Base-by-base conservation (phyloP, 2,329 filamentous ascomycete genomes). In the Zopfia rhizophila region DNA sequence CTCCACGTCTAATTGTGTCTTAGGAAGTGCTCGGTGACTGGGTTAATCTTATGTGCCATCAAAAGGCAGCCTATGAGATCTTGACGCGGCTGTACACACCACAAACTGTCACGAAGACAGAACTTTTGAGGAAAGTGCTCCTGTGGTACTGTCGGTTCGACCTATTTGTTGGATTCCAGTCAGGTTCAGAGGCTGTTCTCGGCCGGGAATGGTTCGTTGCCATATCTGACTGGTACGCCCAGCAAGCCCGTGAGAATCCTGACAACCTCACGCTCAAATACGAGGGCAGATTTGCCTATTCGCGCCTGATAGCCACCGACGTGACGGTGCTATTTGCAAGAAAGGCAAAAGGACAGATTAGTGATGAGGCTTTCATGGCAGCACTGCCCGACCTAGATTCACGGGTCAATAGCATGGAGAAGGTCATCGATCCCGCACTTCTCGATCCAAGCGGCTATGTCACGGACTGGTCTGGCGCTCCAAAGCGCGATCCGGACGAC, bases 1-100 rank as follows among this genome's bases (percentile, higher is more conserved):
- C 32, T 12, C 21, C 22, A 29, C 31, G 36, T n/a, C 30, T 38
- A 36, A 43, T 36, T 14, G 44, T 38, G 21, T 31, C 18, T 38
- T 61, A 96, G 91, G 94, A 97, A 73, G 95, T 91, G 61, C 80
- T 97, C 32, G 94, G 94, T 10, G 94, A 99, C 67, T 97, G 91
- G 91, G 85, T 95, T 40, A 97, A 95, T 61, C 78, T 97, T 12
- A 87, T 94, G 72, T 90, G 91, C 16, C 94, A 97, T 68, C 92
- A 97, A 68, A 91, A 88, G 66, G 94, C 93, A 8, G 94, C 94
- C 0, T 84, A 89, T 63, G 85, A 90, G 53, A 87, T 97, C 60
- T 76, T 97, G 32, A 88, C 82, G 1, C 83, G 87, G 30, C 75
- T 97, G 0, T 92, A 91, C 66, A 91, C 86, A 0, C 89, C 91